Percentiles rank a stretch among this genome's conserved stretches.
phyloP scores from a whole-genome alignment of 768 basidiomycete genomes.

The Holtermanniella nyarrowii region DNA sequence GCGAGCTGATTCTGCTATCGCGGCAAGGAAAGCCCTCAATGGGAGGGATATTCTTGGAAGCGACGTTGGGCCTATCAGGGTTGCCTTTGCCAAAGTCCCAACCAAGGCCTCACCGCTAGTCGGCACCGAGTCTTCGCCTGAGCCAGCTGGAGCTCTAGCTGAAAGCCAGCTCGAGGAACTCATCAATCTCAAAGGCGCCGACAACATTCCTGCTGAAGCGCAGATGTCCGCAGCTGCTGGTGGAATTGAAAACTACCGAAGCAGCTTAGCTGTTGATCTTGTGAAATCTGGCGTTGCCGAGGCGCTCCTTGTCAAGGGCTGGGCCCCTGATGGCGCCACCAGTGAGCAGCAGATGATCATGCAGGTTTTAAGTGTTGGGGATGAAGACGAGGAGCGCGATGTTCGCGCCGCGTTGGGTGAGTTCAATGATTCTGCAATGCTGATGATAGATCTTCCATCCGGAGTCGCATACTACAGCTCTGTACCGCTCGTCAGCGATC shows the following conservation, averaged over 20 bases:
- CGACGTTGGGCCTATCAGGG: conserved; percentile 92
- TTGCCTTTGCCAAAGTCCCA: conserved; percentile 93
- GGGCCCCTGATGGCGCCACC: conserved; percentile 48
- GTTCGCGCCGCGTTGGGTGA: conserved; percentile 74
- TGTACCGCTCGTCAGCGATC: conserved; percentile 79
- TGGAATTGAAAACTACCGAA: conserved; percentile 78
- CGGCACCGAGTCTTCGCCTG: conserved; percentile 9
- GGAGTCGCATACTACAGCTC: conserved; percentile 94
- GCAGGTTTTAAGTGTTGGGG: conserved; percentile 74
- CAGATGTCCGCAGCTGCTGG: conserved; percentile 74
- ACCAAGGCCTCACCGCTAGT: conserved; percentile 49
- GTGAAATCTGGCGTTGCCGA: conserved; percentile 38
- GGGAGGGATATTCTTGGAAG: conserved; percentile 91
- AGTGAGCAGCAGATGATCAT: conserved; percentile 97
- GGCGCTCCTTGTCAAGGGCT: conserved; percentile 26
- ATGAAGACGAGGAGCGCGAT: conserved; percentile 68
- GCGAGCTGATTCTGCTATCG: conserved; percentile 87
- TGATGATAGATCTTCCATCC: conserved; percentile 65
- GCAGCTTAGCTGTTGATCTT: conserved; percentile 52
- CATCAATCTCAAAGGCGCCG: conserved; percentile 79
- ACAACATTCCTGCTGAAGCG: conserved; percentile 81
- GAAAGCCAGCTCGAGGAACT: conserved; percentile 65
- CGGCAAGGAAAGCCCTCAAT: conserved; percentile 89
- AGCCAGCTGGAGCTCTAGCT: conserved; percentile 38
- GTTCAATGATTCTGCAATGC: not conserved